Evolutionary conservation across 257 asterid species (phyloP), one percentile per base, ranked within the genome.

Genomic region (Petunia secreta): DNA sequence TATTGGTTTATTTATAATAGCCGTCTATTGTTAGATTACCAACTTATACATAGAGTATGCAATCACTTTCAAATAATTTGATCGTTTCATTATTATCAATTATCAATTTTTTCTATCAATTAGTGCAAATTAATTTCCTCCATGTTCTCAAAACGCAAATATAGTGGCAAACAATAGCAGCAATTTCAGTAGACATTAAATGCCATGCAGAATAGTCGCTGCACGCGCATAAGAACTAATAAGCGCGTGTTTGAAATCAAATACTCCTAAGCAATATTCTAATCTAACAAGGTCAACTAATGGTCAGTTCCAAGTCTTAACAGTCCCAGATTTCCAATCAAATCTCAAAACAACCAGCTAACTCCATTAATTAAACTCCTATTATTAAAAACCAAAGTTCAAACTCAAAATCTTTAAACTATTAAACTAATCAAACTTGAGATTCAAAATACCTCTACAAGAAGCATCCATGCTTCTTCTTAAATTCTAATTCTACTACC

Each of bases 391-490:
- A 52, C 44, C 11, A 71, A 68, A 25, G 11, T 71, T 71, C 62
- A 71, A 50, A 36, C 46, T 36, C 39, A 8, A 10, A 52, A 52
- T 52, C 57, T 52, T 37, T 64, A 69, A 25, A 25, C 14, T 8
- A 83, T 78, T 87, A 80, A 46, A 88, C 75, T 90, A 91, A 81
- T 86, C 91, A 81, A 84, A 87, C 92, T 85, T 85, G 79, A 89
- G 93, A 90, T 93, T 93, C 96, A 91, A 91, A 93, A 84, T 78
- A 80, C 86, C 91, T 67, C 73, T 10, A 8, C 59, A 86, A 87
- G 96, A 90, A 93, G 85, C 93, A 88, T 89, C 93, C 91, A 82
- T 79, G 88, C 85, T 90, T 78, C 95, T 87, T 87, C 94, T 80
- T 25, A 25, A 25, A 25, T 25, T 80, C 74, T 73, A 13, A 82